phyloP scores from a whole-genome alignment of 345 rosid species.

The Citrus inodora region DNA sequence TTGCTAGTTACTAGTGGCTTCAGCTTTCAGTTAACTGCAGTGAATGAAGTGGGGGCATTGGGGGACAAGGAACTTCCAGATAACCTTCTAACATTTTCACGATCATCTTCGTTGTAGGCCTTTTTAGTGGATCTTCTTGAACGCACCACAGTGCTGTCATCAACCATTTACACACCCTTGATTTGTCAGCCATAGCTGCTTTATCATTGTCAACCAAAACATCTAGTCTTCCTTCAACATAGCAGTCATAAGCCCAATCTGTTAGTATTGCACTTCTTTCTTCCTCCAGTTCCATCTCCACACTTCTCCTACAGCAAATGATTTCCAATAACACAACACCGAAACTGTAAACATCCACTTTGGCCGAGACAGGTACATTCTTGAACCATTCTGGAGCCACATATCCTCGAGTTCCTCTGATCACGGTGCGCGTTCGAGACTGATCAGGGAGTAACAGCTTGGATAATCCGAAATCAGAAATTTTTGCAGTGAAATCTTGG shows the following conservation, averaged over 20 bases:
- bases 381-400: constrained; percentile 27
- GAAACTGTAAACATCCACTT: constrained; percentile 31
- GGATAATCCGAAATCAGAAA: constrained; percentile 19
- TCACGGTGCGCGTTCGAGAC: constrained; percentile 2
- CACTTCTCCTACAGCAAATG: constrained; percentile 20
- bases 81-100: constrained; percentile 23
- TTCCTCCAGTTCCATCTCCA: neutral
- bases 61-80: constrained; percentile 14
- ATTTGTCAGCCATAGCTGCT: constrained; percentile 7
- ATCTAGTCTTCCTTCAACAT: constrained; percentile 10
- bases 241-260: constrained; percentile 23
- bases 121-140: constrained; percentile 25
- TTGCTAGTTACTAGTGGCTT: neutral
- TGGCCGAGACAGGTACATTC: constrained; percentile 15
- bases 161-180: constrained; percentile 18
- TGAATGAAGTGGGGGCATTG: constrained; percentile 4
- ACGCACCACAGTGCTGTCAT: constrained; percentile 21
- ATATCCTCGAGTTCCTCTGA: constrained; percentile 19
- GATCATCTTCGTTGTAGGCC: constrained; percentile 25
- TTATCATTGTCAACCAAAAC: constrained; percentile 6
- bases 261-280: constrained; percentile 10
- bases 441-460: constrained; percentile 7
- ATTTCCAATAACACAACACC: constrained; percentile 25
- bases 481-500: neutral
- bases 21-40: neutral